Conservation (phyloP, 805 yeast species). For the Lipomyces lipofer region DNA sequence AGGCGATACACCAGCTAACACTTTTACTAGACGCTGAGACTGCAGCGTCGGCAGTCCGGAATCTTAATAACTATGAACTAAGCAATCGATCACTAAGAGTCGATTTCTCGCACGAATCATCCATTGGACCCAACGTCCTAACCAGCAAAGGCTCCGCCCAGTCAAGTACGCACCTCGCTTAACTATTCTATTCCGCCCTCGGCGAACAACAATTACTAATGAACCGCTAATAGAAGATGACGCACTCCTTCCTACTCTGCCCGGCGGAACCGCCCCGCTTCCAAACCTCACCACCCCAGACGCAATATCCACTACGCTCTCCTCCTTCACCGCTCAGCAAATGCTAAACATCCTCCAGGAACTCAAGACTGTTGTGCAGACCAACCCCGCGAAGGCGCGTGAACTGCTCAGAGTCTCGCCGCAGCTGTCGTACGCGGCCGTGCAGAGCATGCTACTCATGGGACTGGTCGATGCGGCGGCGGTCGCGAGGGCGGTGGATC, state of each 20-base stretch:
- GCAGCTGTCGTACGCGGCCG: constrained; percentile 78
- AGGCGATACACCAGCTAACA: neutral
- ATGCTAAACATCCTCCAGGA: constrained; percentile 55
- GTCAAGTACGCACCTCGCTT: constrained; percentile 4
- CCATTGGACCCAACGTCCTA: constrained; percentile 34
- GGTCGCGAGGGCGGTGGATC: constrained; percentile 34
- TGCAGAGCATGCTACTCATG: constrained; percentile 61
- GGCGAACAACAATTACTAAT: neutral
- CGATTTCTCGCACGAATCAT: constrained; percentile 63
- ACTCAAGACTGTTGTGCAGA: constrained; percentile 57
- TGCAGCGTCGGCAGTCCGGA: constrained; percentile 87
- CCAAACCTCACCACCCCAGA: constrained; percentile 42
- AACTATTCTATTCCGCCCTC: constrained; percentile 4
- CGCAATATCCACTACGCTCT: constrained; percentile 50
- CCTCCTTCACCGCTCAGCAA: constrained; percentile 49
- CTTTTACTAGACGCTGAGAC: constrained; percentile 59
- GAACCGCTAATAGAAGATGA: constrained; percentile 8
- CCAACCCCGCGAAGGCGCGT: constrained; percentile 59
- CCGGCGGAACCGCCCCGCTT: constrained; percentile 52
- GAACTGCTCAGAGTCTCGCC: constrained; percentile 69
- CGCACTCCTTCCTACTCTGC: constrained; percentile 50
- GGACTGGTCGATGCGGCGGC: constrained; percentile 40
- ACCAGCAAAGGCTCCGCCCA: constrained; percentile 1
- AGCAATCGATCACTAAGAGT: constrained; percentile 75
- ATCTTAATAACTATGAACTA: constrained; percentile 73